phyloP scores from a whole-genome alignment of 202 grass and related monocot species.

The Panicum hallii region DNA sequence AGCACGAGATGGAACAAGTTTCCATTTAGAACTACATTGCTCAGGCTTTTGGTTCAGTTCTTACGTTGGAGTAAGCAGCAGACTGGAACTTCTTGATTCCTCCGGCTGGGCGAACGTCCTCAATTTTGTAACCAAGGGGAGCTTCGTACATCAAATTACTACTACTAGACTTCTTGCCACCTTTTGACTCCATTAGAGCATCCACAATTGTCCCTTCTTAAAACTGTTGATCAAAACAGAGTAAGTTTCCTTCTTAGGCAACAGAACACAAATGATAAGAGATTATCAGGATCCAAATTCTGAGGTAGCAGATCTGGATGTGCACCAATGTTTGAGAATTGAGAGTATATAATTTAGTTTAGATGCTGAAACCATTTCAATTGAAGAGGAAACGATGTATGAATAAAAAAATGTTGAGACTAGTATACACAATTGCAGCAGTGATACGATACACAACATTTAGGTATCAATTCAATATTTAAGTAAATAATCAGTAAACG shows the following conservation, averaged over 20 bases:
- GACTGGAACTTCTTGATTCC: conserved; percentile 98
- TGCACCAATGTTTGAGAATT: neutral
- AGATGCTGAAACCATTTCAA: neutral
- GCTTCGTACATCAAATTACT: conserved; percentile 88
- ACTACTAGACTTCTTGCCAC: conserved; percentile 89
- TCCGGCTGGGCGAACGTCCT: conserved; percentile 90
- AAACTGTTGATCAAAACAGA: conserved; percentile 34
- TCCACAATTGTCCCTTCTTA: conserved; percentile 48
- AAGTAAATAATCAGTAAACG: neutral
- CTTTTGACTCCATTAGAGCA: conserved; percentile 97
- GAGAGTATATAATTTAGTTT: neutral
- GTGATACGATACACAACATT: neutral
- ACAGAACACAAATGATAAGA: neutral
- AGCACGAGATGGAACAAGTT: neutral
- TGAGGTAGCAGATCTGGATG: neutral
- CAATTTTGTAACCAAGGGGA: conserved; percentile 93
- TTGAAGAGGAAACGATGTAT: neutral
- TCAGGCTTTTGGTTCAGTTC: conserved; percentile 20
- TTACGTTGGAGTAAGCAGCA: conserved; percentile 98
- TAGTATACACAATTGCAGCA: neutral
- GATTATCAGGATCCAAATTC: neutral
- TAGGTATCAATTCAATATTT: neutral
- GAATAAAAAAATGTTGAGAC: neutral
- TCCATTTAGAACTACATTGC: neutral
- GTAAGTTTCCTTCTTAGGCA: neutral